phyloP scores from a whole-genome alignment of 345 rosid species.

The Moringa oleifera region DNA sequence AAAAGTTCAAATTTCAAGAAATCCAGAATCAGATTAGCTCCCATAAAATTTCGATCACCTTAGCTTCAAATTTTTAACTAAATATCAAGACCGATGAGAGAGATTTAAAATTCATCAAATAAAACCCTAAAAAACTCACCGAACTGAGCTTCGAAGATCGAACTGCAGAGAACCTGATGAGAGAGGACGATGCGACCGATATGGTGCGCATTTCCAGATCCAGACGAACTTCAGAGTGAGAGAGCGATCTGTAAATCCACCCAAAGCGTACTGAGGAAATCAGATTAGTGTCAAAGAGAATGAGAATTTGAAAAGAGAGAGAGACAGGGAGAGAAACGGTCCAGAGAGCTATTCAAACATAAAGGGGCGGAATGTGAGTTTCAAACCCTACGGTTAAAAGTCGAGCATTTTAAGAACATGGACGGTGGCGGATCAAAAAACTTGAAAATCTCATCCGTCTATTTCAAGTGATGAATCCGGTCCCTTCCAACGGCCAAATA shows the following conservation, averaged over 20 bases:
- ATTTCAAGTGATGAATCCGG: slow-evolving; percentile 15
- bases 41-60: neutral
- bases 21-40: neutral
- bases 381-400: slow-evolving; percentile 47
- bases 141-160: slow-evolving; percentile 25
- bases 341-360: slow-evolving; percentile 46
- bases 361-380: slow-evolving; percentile 53
- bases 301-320: slow-evolving; percentile 1
- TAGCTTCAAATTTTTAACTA: slow-evolving; percentile 1
- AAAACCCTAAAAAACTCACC: slow-evolving; percentile 26
- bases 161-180: slow-evolving; percentile 10
- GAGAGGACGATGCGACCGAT: slow-evolving; percentile 8
- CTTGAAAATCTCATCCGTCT: slow-evolving; percentile 30
- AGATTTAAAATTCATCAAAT: slow-evolving; percentile 9
- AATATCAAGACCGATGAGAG: slow-evolving; percentile 18
- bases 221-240: slow-evolving; percentile 10
- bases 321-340: slow-evolving; percentile 43
- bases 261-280: neutral
- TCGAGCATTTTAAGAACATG: slow-evolving; percentile 21
- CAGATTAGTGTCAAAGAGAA: slow-evolving; percentile 5
- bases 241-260: slow-evolving; percentile 25
- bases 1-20: slow-evolving; percentile 10
- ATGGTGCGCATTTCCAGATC: slow-evolving; percentile 40
- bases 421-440: slow-evolving; percentile 26
- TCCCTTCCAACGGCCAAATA: slow-evolving; percentile 36